Base-by-base conservation (phyloP, 2,329 filamentous ascomycete genomes). In the Fusarium nematophilum region DNA sequence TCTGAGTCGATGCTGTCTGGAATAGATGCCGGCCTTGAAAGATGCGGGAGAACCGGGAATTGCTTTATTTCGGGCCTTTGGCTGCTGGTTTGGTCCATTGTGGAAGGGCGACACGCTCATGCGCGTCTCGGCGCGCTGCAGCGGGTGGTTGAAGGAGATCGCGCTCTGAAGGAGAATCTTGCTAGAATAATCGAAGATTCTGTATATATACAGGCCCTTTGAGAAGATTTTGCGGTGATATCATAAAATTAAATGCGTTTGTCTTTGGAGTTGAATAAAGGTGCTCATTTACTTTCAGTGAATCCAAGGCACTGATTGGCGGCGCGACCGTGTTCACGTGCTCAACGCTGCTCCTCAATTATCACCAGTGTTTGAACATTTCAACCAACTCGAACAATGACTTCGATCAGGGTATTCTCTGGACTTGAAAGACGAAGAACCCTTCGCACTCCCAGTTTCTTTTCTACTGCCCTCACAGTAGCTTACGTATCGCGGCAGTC, bases 1-100 rank as follows among this genome's bases (percentile, higher is more conserved):
- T 66, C 66, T 2, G 53, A 63, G n/a, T 63, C 63, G 6, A 57
- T 27, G 26, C 59, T 67, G 4, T 52, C 56, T 2, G 52, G 25
- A 3, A 44, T 17, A 5, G 50, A 60, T 17, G 25, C 45, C 13
- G 27, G 42, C n/a, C 43, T 42, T 17, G 10, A 38, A 8, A 56
- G 21, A 4, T 57, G 48, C 2, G 45, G n/a, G 2, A 45, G 45
- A 9, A 53, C 27, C 9, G 40, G 30, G 9, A 36, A 6, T 1
- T 42, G 26, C 3, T 47, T 49, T 5, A 11, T 34, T 17, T 14
- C 57, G 14, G 47, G 48, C n/a, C 15, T 10, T 8, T 23, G 14
- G 3, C 11, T 30, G 9, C 27, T 21, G 21, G 4, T 21, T 21
- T 21, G 31, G 25, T 52, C 55, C 62, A 65, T 66, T 5, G 3